Base-by-base conservation (phyloP, 192 early-diverging fungal species). In the Linderina pennispora region DNA sequence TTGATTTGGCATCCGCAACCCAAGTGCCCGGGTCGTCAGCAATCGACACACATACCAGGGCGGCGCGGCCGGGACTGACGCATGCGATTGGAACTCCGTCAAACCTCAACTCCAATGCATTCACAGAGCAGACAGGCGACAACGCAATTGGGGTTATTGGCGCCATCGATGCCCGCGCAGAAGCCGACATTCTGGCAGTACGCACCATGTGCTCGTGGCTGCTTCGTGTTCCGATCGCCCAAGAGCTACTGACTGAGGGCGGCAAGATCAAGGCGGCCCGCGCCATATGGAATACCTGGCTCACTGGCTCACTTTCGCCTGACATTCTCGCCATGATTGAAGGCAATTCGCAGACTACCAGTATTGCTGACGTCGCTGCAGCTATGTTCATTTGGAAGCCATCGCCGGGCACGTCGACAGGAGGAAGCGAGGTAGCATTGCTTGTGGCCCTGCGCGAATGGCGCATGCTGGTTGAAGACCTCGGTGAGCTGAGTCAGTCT, bases 391-490 rank as follows among this genome's bases (percentile, higher is more conserved):
- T 63, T 89, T 11, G 90, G 90, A 20, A 43, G 2, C n/a, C n/a
- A n/a, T 18, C 36, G 17, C 23, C 26, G n/a, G 10, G 19, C 16
- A n/a, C 45, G 3, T 13, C 45, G n/a, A 20, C 23, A 13, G 36
- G 52, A 48, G 56, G 60, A 46, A 18, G 60, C 47, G 75, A 93
- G 50, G 65, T 69, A 32, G 75, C 80, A 7, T 53, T 94, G 11
- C 67, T 86, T 1, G 78, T 79, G 36, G 87, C 83, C 1, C 50
- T 94, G 36, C 78, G 85, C 31, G 84, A 92, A 51, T 76, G 88
- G 41, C 77, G 83, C 0, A 54, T 74, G 10, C 75, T 98, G 18
- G 46, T 92, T 6, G 60, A 76, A 23, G 89, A 90, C 52, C 62
- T 95, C 10, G 91, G 89, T 22, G 57, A 57, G n/a, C 36, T 36